Evolutionary conservation across 768 basidiomycete species (phyloP), one percentile per base, ranked within the genome.

Genomic region (Suillus alpinus): DNA sequence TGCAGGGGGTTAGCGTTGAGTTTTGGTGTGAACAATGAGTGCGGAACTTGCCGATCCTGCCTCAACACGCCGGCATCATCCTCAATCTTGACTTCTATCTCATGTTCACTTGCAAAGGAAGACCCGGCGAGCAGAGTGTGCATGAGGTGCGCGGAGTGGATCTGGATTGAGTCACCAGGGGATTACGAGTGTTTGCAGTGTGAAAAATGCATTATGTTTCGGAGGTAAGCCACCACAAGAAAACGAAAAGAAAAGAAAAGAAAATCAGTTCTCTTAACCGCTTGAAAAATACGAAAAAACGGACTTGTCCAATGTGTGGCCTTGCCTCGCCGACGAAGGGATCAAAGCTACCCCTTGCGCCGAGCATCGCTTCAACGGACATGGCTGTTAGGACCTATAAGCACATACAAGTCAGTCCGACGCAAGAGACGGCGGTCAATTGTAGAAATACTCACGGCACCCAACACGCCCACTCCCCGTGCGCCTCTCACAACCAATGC

Each of bases 321-420:
- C 93, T 86, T 16, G 88, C 84, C 40, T 81, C 75, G 58, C 82
- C 80, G 62, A 95, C 90, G 78, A 95, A 95, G 3, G 88, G 83
- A 61, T 86, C 87, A 67, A 88, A 91, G 0, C 87, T 88, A 13
- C 79, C 86, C 26, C 85, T 85, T 16, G 86, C 81, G 18, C 93
- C 93, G 39, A 85, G 74, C 64, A 94, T 83, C 6, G 92, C 92
- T 70, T 95, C 93, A 5, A 87, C 84, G 16, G 92, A 91, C 82
- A 95, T 83, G 0, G 92, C 92, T 0, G 92, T 94, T 66, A 86
- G 82, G 6, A 88, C 82, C 79, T 92, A 82, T 29, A 47, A 20
- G 39, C 1, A 2, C 20, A 23, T 18, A 12, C 18, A 59, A 40
- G 61, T 6, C 3, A 31, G 16, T 18, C 3, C 18, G 4, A 40